Percentiles rank a stretch among this genome's conserved stretches.
Evolutionary conservation across 2,329 filamentous ascomycete species (phyloP).

Genomic region (Cercospora berteroae): DNA sequence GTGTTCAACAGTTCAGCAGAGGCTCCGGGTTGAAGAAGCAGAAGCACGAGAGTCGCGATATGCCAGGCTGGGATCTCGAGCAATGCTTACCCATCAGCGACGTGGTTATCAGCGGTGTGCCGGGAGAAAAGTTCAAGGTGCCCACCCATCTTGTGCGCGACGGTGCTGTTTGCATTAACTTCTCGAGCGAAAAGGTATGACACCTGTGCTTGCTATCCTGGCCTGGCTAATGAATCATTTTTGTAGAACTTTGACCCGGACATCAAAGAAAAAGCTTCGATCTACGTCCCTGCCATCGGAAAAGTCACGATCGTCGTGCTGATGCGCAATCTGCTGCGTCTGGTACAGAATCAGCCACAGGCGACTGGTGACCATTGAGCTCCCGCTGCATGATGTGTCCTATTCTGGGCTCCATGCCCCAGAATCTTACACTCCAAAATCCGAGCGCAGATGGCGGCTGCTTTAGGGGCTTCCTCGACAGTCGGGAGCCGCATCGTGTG

Average conservation of each 20-base stretch:
- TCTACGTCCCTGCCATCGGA: slow-evolving; percentile 94
- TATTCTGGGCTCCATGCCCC: background rate
- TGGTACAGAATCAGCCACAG: slow-evolving; percentile 39
- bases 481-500: background rate
- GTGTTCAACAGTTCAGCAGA: slow-evolving; percentile 87
- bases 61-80: slow-evolving; percentile 74
- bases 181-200: slow-evolving; percentile 77
- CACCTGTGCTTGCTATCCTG: background rate
- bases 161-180: slow-evolving; percentile 97
- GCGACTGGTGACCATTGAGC: slow-evolving; percentile 10
- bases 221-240: slow-evolving; percentile 2
- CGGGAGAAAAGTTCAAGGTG: slow-evolving; percentile 84
- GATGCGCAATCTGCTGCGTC: slow-evolving; percentile 74
- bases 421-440: background rate
- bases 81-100: slow-evolving; percentile 85
- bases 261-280: slow-evolving; percentile 91
- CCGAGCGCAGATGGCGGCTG: background rate
- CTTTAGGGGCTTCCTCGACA: background rate
- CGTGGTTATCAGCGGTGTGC: slow-evolving; percentile 91
- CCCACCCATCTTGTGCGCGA: slow-evolving; percentile 78
- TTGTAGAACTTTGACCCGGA: slow-evolving; percentile 77
- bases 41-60: slow-evolving; percentile 82
- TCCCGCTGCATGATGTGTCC: background rate
- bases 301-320: slow-evolving; percentile 96
- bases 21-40: slow-evolving; percentile 82